Percentiles rank a stretch among this genome's conserved stretches.
Conservation (phyloP, 306 rosid species). For the Dryas drummondii region DNA sequence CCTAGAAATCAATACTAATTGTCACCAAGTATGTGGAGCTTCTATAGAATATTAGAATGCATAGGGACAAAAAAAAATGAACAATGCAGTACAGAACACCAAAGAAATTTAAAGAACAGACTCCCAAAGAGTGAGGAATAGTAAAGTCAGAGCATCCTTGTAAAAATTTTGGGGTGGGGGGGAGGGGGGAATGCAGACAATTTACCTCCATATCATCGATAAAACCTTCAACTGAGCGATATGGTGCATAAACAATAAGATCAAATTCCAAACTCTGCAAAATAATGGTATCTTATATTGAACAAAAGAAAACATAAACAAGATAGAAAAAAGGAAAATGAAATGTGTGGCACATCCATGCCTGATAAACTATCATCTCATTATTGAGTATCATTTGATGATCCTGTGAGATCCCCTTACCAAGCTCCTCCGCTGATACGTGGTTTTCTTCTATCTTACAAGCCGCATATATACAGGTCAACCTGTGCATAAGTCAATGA, state of each 20-base stretch:
- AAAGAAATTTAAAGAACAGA: conserved; percentile 1
- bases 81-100: neutral
- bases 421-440: conserved; percentile 99
- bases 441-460: conserved; percentile 99
- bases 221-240: conserved; percentile 81
- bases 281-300: conserved; percentile 9
- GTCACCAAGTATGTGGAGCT: conserved; percentile 10
- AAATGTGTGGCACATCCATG: conserved; percentile 62
- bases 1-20: conserved; percentile 45
- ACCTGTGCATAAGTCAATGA: conserved; percentile 47
- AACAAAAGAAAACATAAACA: conserved; percentile 9
- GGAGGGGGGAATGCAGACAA: neutral
- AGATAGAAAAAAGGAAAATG: conserved; percentile 19
- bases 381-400: conserved; percentile 98
- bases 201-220: conserved; percentile 70
- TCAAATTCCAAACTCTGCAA: conserved; percentile 89
- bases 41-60: neutral
- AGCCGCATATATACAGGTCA: conserved; percentile 95
- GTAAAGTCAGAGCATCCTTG: conserved; percentile 5
- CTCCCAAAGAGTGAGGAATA: neutral
- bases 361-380: conserved; percentile 99
- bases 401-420: conserved; percentile 98
- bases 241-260: conserved; percentile 93
- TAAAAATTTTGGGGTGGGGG: neutral
- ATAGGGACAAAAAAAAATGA: conserved; percentile 12